A percentile compares a stretch with the other conserved stretches of the same genome.
These are phyloP conservation scores for Auriscalpium orientale DNA, from an alignment of 768 basidiomycete species.

Conservation along the genomic window DNA sequence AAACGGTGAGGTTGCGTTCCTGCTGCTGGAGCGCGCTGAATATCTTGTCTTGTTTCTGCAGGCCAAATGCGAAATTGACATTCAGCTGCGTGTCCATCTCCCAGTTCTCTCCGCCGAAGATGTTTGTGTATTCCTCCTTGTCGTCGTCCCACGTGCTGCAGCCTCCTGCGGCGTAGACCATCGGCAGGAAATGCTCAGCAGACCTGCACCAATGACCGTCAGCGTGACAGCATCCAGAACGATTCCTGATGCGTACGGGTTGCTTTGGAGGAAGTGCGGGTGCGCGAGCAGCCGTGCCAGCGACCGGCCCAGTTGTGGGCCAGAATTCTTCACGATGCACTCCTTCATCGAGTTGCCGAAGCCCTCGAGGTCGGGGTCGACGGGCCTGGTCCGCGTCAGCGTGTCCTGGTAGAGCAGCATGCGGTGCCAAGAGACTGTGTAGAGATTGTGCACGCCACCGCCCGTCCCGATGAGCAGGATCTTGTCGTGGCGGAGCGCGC, in stretches of 20 bases:
- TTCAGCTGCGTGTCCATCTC: slow-evolving; percentile 8
- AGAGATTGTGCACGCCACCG: slow-evolving; percentile 4
- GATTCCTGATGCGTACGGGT: background rate
- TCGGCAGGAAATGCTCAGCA: slow-evolving; percentile 3
- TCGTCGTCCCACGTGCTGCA: slow-evolving; percentile 6
- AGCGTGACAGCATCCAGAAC: background rate
- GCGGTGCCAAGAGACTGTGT: slow-evolving; percentile 3
- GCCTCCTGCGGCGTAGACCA: slow-evolving; percentile 3
- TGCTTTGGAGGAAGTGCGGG: slow-evolving; percentile 3
- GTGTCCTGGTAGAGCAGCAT: slow-evolving; percentile 5
- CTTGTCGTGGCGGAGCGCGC: slow-evolving; percentile 1
- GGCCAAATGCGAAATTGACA: slow-evolving; percentile 3
- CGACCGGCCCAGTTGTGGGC: slow-evolving; percentile 1
- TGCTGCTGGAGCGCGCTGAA: background rate
- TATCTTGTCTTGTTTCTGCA: background rate
- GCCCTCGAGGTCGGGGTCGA: slow-evolving; percentile 1
- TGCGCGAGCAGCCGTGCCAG: slow-evolving; percentile 3
- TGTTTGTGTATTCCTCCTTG: background rate
- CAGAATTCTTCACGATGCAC: background rate
- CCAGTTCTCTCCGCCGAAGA: slow-evolving; percentile 5
- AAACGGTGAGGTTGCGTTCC: background rate
- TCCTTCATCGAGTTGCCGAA: slow-evolving; percentile 4
- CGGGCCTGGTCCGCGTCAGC: slow-evolving; percentile 1
- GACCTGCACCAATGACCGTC: background rate
- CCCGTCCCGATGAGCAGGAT: slow-evolving; percentile 4